A percentile compares a stretch with the other conserved stretches of the same genome.
Evolutionary conservation across 1,284 basidiomycete species (phyloP).

Genomic region (Phlebopus sp.): DNA sequence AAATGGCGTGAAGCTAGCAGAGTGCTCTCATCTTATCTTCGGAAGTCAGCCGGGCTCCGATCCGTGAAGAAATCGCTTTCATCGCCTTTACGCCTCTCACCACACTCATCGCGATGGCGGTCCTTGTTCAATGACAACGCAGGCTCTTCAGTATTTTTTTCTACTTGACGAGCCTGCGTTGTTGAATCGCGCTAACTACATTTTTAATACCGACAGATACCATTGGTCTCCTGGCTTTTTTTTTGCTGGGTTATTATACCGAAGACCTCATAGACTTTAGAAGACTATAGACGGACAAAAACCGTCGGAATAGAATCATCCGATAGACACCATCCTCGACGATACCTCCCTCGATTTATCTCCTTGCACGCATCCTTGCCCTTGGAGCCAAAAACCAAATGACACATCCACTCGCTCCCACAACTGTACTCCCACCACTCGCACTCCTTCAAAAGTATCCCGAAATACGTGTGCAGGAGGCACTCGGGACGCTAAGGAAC

Average conservation of each 20-base stretch:
- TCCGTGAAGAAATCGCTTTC: neutral
- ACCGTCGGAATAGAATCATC: constrained; percentile 6
- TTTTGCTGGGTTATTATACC: neutral
- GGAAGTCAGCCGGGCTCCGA: constrained; percentile 15
- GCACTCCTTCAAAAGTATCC: constrained; percentile 35
- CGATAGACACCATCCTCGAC: neutral
- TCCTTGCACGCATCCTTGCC: neutral
- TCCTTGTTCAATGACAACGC: constrained; percentile 35
- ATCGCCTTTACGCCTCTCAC: constrained; percentile 10
- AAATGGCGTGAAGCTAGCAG: constrained; percentile 33
- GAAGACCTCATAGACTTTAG: constrained; percentile 21
- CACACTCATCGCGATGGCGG: constrained; percentile 30
- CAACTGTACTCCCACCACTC: constrained; percentile 48
- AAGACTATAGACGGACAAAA: constrained; percentile 22
- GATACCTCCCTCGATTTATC: constrained; percentile 10
- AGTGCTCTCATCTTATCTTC: constrained; percentile 22
- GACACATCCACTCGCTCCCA: constrained; percentile 34
- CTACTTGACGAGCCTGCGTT: constrained; percentile 18
- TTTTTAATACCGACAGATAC: constrained; percentile 3
- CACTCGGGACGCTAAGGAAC: constrained; percentile 39
- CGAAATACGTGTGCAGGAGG: constrained; percentile 32
- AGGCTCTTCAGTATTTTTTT: constrained; percentile 14
- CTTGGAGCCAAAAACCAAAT: constrained; percentile 7
- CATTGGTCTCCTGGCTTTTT: no score
- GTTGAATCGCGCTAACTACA: constrained; percentile 1